Percentiles rank a stretch among this genome's conserved stretches.
Conservation (phyloP, 179 eudicot genomes). For the Silene vulgaris region DNA sequence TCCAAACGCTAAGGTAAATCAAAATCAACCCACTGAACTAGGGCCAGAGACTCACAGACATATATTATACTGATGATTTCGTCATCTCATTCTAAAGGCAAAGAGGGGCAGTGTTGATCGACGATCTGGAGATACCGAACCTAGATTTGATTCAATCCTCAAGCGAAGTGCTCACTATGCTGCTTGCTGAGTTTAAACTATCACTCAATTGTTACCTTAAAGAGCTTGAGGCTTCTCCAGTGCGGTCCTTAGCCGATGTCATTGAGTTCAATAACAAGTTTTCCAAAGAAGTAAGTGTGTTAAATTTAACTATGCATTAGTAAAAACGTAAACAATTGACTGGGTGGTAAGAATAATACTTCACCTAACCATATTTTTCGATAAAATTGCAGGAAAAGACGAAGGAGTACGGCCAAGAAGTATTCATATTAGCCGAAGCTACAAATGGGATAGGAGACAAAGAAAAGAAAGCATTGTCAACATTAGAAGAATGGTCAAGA, state of each 20-base stretch:
- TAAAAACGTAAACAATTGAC: no score
- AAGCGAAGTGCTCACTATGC: not conserved
- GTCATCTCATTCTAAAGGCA: slow-evolving; percentile 10
- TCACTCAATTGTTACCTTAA: slow-evolving; percentile 22
- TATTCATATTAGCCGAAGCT: slow-evolving; percentile 26
- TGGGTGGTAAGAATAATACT: no score
- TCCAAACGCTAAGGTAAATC: slow-evolving; percentile 33
- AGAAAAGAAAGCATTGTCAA: slow-evolving; percentile 21
- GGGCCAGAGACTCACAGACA: no score
- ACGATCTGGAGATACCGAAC: slow-evolving; percentile 17
- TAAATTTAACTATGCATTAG: not conserved
- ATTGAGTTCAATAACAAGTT: slow-evolving; percentile 23
- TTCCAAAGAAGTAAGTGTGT: not conserved
- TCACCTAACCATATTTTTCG: no score
- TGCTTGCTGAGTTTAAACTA: slow-evolving; percentile 25
- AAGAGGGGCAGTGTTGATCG: slow-evolving; percentile 28
- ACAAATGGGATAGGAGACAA: slow-evolving; percentile 24
- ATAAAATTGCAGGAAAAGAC: slow-evolving; percentile 32
- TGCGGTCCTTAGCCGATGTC: slow-evolving; percentile 27
- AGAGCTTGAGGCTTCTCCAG: slow-evolving; percentile 22
- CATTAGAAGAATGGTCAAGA: slow-evolving; percentile 14
- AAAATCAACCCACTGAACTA: no score
- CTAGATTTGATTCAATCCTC: not conserved
- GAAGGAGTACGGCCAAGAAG: slow-evolving; percentile 36
- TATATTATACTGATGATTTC: not conserved